These are phyloP conservation scores for Fusarium floridanum DNA, from an alignment of 2,329 filamentous ascomycete genomes.

Conservation along the genomic window DNA sequence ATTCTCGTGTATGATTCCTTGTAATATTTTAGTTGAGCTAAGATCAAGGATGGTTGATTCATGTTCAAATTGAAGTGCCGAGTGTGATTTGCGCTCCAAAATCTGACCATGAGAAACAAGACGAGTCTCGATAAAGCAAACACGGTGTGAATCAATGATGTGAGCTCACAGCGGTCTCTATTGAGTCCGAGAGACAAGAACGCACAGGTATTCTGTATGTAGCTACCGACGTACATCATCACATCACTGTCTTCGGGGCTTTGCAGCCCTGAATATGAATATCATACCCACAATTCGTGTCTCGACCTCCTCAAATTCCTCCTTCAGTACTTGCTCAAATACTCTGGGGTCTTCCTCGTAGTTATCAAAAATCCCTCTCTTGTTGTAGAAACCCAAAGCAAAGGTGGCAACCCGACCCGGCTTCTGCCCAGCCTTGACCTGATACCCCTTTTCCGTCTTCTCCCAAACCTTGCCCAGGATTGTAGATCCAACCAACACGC, in stretches of 20 bases:
- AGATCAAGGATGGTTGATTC: background rate
- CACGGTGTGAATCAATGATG: no score
- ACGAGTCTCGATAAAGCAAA: background rate
- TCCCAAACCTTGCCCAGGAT: slow-evolving; percentile 19
- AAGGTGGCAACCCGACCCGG: slow-evolving; percentile 2
- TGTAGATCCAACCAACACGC: slow-evolving; percentile 15
- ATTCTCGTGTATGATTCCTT: background rate
- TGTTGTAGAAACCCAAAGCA: slow-evolving; percentile 14
- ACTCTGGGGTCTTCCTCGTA: slow-evolving; percentile 16
- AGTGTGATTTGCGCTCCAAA: background rate
- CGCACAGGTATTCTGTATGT: background rate
- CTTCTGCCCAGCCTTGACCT: background rate
- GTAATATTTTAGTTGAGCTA: background rate
- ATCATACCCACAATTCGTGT: slow-evolving; percentile 17
- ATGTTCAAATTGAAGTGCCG: background rate
- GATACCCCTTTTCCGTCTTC: background rate
- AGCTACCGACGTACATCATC: background rate
- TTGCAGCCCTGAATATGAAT: slow-evolving; percentile 23
- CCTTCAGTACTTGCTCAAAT: background rate
- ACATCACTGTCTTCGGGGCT: slow-evolving; percentile 1
- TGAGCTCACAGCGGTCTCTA: background rate
- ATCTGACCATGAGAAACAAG: no score
- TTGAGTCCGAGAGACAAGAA: background rate
- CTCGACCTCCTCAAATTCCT: slow-evolving; percentile 18
- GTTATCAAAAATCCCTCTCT: slow-evolving; percentile 14